These are phyloP conservation scores for Penicillium dipodomyicola DNA, from an alignment of 495 filamentous ascomycete species.

Conservation along the genomic window DNA sequence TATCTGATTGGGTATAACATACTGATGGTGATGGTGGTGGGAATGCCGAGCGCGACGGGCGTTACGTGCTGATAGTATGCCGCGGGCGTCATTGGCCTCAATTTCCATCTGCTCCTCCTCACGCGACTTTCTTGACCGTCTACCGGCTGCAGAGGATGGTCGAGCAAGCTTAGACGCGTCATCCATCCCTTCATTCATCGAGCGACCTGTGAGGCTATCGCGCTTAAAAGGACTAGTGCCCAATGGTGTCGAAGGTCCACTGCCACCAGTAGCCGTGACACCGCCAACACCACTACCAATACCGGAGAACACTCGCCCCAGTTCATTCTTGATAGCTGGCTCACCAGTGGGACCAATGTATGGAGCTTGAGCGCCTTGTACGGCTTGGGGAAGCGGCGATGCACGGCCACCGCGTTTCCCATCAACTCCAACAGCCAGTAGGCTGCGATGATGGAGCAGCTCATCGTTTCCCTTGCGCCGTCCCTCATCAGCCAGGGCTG, in stretches of 20 bases:
- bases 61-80: slow-evolving; percentile 53
- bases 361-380: slow-evolving; percentile 85
- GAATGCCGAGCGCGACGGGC: slow-evolving; percentile 55
- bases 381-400: slow-evolving; percentile 88
- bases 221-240: slow-evolving; percentile 55
- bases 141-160: slow-evolving; percentile 53
- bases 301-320: slow-evolving; percentile 87
- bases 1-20: slow-evolving; percentile 33
- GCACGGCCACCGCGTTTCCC: slow-evolving; percentile 49
- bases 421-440: slow-evolving; percentile 46
- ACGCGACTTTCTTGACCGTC: slow-evolving; percentile 52
- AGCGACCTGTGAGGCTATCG: slow-evolving; percentile 38
- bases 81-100: slow-evolving; percentile 59
- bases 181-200: slow-evolving; percentile 36
- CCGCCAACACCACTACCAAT: slow-evolving; percentile 81
- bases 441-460: slow-evolving; percentile 42
- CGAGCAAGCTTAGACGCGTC: slow-evolving; percentile 39
- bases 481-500: slow-evolving; percentile 36
- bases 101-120: slow-evolving; percentile 61
- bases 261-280: slow-evolving; percentile 52
- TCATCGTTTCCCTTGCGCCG: slow-evolving; percentile 60
- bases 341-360: slow-evolving; percentile 71
- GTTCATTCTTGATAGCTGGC: slow-evolving; percentile 84
- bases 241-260: slow-evolving; percentile 55
- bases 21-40: slow-evolving; percentile 59